Evolutionary conservation across 441 rosid genomes (phyloP).

Genomic region (Syzygium malaccense): DNA sequence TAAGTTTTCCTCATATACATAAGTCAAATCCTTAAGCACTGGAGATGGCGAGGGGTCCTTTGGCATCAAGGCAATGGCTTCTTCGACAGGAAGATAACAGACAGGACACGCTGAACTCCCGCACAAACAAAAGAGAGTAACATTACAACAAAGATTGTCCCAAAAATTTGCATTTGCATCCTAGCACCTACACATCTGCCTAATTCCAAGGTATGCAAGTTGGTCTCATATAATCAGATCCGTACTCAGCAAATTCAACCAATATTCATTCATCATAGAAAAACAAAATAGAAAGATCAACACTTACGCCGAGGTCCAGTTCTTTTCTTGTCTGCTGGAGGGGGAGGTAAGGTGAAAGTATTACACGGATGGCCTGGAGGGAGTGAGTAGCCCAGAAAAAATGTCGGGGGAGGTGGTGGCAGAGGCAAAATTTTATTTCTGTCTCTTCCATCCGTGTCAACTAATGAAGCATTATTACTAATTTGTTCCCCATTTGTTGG

Average conservation of each 20-base stretch:
- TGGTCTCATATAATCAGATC: background rate
- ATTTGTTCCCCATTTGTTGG: background rate
- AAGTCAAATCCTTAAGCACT: constrained; percentile 53
- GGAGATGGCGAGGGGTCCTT: constrained; percentile 65
- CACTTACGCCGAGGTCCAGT: constrained; percentile 87
- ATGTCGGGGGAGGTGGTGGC: constrained; percentile 52
- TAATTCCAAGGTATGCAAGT: background rate
- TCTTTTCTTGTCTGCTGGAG: constrained; percentile 84
- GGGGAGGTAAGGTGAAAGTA: constrained; percentile 79
- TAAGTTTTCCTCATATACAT: constrained; percentile 48
- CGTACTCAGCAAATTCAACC: background rate
- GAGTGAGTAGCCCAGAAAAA: constrained; percentile 74
- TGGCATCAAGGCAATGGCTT: constrained; percentile 75
- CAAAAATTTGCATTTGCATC: background rate
- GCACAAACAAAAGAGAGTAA: constrained; percentile 14
- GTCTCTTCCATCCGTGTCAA: background rate
- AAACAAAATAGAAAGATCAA: background rate
- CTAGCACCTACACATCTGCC: background rate
- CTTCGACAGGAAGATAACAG: constrained; percentile 83
- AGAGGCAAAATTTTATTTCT: background rate
- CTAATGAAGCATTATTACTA: constrained; percentile 17
- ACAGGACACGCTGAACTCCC: constrained; percentile 74
- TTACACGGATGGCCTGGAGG: constrained; percentile 83
- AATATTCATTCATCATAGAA: background rate
- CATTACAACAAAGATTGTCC: background rate